Percentiles rank a stretch among this genome's conserved stretches.
These are phyloP conservation scores for Vitellaria paradoxa DNA, from an alignment of 179 eudicot species.

Conservation along the genomic window DNA sequence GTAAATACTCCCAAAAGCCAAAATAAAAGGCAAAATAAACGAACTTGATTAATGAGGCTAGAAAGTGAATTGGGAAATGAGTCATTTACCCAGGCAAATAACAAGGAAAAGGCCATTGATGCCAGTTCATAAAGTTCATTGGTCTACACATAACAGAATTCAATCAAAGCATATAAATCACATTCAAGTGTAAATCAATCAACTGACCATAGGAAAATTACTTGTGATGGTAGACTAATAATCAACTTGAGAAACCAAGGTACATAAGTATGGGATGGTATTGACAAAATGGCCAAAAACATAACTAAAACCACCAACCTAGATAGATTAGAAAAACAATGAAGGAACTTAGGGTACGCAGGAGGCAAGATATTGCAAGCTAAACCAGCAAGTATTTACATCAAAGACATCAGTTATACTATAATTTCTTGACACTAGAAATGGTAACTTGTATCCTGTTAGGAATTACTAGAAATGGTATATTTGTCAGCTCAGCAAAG, in stretches of 20 bases:
- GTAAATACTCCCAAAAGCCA: neutral
- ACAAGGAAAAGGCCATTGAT: slow-evolving; percentile 87
- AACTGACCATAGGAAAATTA: slow-evolving; percentile 14
- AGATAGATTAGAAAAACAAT: too few relatives aligned
- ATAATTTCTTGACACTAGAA: too few relatives aligned
- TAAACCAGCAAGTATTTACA: too few relatives aligned
- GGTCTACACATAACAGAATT: slow-evolving; percentile 50
- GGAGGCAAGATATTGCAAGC: too few relatives aligned
- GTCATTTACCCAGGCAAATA: slow-evolving; percentile 79
- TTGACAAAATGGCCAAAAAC: slow-evolving; percentile 67
- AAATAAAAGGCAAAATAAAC: neutral
- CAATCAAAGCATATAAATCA: neutral
- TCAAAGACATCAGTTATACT: too few relatives aligned
- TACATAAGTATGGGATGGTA: slow-evolving; percentile 72
- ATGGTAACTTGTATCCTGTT: too few relatives aligned
- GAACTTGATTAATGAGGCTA: neutral
- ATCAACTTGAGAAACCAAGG: slow-evolving; percentile 90
- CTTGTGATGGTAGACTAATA: slow-evolving; percentile 94
- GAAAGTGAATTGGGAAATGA: slow-evolving; percentile 18
- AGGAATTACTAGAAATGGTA: too few relatives aligned
- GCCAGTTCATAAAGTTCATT: slow-evolving; percentile 97
- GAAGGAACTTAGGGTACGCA: too few relatives aligned
- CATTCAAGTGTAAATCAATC: neutral
- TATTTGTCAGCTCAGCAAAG: neutral
- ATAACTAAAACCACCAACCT: slow-evolving; percentile 74